A percentile compares a stretch with the other conserved stretches of the same genome.
Evolutionary conservation across 2,329 filamentous ascomycete species (phyloP).

Genomic region (Colletotrichum neosansevieriae): DNA sequence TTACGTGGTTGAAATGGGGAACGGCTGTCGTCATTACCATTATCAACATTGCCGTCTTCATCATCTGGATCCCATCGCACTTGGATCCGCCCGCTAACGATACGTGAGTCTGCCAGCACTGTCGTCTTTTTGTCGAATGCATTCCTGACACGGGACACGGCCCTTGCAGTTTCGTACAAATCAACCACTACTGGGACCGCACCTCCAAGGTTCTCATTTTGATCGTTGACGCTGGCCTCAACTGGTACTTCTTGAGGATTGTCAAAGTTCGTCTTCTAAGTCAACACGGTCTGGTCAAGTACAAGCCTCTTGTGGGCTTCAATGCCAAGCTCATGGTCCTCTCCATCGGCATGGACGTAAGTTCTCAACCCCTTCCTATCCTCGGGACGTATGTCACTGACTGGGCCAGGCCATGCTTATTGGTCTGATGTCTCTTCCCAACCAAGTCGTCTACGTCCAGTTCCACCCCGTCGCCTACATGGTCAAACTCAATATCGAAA

Average conservation of each 20-base stretch:
- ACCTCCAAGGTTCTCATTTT: constrained; percentile 65
- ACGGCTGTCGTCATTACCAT: constrained; percentile 57
- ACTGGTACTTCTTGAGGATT: constrained; percentile 62
- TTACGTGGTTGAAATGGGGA: constrained; percentile 59
- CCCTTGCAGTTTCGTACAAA: constrained; percentile 48
- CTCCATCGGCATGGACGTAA: constrained; percentile 63
- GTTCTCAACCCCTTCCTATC: constrained; percentile 17
- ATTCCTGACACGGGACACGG: background rate
- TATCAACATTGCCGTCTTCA: constrained; percentile 66
- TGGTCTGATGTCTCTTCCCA: constrained; percentile 50
- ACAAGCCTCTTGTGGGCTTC: constrained; percentile 61
- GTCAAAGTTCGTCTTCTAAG: constrained; percentile 61
- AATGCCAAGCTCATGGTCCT: constrained; percentile 63
- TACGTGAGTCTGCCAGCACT: constrained; percentile 44
- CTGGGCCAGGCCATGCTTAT: constrained; percentile 46
- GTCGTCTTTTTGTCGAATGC: background rate
- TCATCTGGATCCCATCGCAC: constrained; percentile 65
- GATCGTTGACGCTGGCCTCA: constrained; percentile 62
- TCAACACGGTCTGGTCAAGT: constrained; percentile 62
- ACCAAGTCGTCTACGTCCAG: constrained; percentile 57
- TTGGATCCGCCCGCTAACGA: constrained; percentile 52
- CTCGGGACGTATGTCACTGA: background rate
- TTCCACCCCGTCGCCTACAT: constrained; percentile 65
- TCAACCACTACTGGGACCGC: constrained; percentile 66
- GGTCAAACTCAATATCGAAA: constrained; percentile 67